Conservation (phyloP, 1,139 yeast species). For the Sugiyamaella xylanicola region DNA sequence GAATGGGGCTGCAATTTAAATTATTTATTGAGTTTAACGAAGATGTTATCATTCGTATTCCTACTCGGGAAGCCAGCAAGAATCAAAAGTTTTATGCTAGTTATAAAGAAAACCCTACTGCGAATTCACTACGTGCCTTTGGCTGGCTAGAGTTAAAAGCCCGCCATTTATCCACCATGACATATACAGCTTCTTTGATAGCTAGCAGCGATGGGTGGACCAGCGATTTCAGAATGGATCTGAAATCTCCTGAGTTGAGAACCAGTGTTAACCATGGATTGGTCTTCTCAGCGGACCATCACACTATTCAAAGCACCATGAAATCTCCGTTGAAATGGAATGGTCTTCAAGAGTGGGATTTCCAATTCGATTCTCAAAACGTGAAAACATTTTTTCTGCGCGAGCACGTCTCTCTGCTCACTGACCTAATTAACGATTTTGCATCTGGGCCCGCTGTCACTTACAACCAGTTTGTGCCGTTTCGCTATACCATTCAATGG, state of each 20-base stretch:
- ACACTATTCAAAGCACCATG: slow-evolving; percentile 57
- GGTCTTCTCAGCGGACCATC: slow-evolving; percentile 63
- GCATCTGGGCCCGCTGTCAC: slow-evolving; percentile 68
- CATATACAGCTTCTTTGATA: slow-evolving; percentile 53
- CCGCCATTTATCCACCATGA: slow-evolving; percentile 54
- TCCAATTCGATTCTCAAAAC: slow-evolving; percentile 55
- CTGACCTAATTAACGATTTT: slow-evolving; percentile 78
- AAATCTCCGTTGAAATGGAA: slow-evolving; percentile 83
- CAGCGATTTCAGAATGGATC: slow-evolving; percentile 52
- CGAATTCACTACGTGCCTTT: slow-evolving; percentile 57
- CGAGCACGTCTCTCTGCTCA: slow-evolving; percentile 76
- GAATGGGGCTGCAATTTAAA: slow-evolving; percentile 61
- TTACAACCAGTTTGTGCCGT: slow-evolving; percentile 76
- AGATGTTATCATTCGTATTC: slow-evolving; percentile 72
- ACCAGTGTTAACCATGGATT: slow-evolving; percentile 90
- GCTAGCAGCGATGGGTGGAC: slow-evolving; percentile 63
- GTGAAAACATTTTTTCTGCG: slow-evolving; percentile 69
- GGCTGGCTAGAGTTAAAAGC: slow-evolving; percentile 88
- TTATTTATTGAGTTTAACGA: slow-evolving; percentile 56
- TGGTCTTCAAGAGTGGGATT: slow-evolving; percentile 68
- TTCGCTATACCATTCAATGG: slow-evolving; percentile 66
- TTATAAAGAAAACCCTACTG: slow-evolving; percentile 43
- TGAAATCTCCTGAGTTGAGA: slow-evolving; percentile 64
- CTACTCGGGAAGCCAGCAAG: slow-evolving; percentile 82
- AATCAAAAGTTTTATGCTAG: slow-evolving; percentile 50